Evolutionary conservation across 352 stramenopile genomes (phyloP).

Genomic region (Globisporangium canariense): DNA sequence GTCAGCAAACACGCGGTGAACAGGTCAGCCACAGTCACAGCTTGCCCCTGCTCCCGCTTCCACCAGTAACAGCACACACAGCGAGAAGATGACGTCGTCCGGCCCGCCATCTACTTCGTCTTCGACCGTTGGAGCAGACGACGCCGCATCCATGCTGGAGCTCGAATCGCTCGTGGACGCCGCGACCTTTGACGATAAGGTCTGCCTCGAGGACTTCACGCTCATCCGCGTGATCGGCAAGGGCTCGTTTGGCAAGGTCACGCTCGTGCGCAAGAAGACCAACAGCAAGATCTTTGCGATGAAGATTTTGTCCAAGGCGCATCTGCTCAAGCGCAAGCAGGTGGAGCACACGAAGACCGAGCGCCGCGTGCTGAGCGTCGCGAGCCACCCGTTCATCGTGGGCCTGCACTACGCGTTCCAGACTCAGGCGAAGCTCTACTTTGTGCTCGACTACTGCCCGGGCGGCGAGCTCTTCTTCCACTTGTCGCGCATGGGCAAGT

Average conservation of each 20-base stretch:
- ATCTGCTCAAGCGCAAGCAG: conserved; percentile 94
- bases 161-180: conserved; percentile 69
- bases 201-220: conserved; percentile 88
- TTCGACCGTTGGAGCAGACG: conserved; percentile 8
- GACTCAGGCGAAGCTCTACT: conserved; percentile 96
- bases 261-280: conserved; percentile 87
- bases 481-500: conserved; percentile 93
- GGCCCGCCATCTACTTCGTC: conserved; percentile 30
- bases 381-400: conserved; percentile 97
- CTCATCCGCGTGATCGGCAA: conserved; percentile 89
- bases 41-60: neutral
- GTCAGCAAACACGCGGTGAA: neutral
- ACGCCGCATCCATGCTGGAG: conserved; percentile 41
- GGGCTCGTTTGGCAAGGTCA: conserved; percentile 87
- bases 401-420: conserved; percentile 98
- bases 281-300: conserved; percentile 91
- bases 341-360: conserved; percentile 97
- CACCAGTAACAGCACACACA: conserved; percentile 3
- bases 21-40: conserved; percentile 1
- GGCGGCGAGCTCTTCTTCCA: conserved; percentile 99
- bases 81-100: conserved; percentile 54
- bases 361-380: conserved; percentile 92
- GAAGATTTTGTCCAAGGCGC: conserved; percentile 90
- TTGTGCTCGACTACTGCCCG: conserved; percentile 98
- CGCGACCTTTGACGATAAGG: conserved; percentile 83